These are phyloP conservation scores for Lodderomyces beijingensis DNA, from an alignment of 1,139 yeast genomes.

Conservation along the genomic window DNA sequence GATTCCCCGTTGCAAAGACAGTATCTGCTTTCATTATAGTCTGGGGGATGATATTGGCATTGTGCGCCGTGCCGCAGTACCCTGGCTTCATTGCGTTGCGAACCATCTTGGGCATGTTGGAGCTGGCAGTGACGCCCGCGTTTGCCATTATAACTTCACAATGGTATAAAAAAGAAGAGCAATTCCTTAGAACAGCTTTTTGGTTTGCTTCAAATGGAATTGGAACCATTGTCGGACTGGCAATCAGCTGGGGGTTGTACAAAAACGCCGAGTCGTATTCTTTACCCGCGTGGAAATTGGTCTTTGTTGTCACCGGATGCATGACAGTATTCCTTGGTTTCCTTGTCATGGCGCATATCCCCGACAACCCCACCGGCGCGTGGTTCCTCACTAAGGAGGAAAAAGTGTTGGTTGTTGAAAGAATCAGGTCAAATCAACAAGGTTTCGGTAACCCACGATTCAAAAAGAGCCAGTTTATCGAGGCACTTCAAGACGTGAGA, in stretches of 20 bases:
- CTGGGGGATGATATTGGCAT: constrained; percentile 28
- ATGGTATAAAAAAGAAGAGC: constrained; percentile 24
- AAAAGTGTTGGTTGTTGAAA: constrained; percentile 32
- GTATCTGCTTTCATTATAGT: constrained; percentile 19
- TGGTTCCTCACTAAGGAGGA: constrained; percentile 45
- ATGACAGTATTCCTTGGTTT: constrained; percentile 26
- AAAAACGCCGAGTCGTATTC: constrained; percentile 14
- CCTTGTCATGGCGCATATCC: constrained; percentile 21
- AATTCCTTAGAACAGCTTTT: constrained; percentile 20
- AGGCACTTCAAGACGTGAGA: constrained; percentile 46
- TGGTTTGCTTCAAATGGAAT: constrained; percentile 32
- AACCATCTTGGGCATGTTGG: constrained; percentile 48
- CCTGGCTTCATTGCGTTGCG: constrained; percentile 30
- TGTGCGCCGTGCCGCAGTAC: constrained; percentile 26
- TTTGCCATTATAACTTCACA: constrained; percentile 46
- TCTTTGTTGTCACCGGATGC: constrained; percentile 27
- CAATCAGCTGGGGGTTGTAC: constrained; percentile 22
- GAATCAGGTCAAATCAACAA: constrained; percentile 39
- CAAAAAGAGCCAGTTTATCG: constrained; percentile 50
- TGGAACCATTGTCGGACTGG: constrained; percentile 23
- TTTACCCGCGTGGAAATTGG: constrained; percentile 29
- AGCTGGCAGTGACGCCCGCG: constrained; percentile 52
- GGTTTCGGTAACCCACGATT: constrained; percentile 55
- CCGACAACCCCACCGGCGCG: constrained; percentile 27
- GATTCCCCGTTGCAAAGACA: constrained; percentile 26